A percentile compares a stretch with the other conserved stretches of the same genome.
Conservation (phyloP, 495 filamentous ascomycete genomes). For the Hypoxylon fuscum region DNA sequence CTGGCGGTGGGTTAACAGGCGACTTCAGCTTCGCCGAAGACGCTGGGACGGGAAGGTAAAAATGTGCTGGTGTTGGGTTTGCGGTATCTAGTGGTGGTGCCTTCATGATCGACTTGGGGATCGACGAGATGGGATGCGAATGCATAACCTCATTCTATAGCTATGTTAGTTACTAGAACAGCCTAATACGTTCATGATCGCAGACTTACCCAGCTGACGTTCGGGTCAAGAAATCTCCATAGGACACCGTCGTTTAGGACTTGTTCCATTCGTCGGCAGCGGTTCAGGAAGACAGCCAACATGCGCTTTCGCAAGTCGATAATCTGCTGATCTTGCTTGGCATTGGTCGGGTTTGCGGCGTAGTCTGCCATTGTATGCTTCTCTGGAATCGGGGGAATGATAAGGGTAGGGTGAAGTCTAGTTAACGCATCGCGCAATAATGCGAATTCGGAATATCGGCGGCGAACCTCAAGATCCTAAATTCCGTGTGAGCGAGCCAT, state of each 20-base stretch:
- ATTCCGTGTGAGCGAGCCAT: conserved; percentile 30
- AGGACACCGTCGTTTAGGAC: conserved; percentile 93
- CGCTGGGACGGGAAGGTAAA: conserved; percentile 85
- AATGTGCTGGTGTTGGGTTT: conserved; percentile 87
- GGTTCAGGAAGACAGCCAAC: conserved; percentile 92
- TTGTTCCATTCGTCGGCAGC: conserved; percentile 91
- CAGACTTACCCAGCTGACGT: conserved; percentile 91
- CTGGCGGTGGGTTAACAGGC: conserved; percentile 54
- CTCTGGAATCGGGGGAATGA: conserved; percentile 96
- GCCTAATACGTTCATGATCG: background rate
- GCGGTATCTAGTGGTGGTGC: conserved; percentile 93
- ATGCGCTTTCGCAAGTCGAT: conserved; percentile 97
- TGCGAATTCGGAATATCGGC: conserved; percentile 97
- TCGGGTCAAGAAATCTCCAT: conserved; percentile 97
- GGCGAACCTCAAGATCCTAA: conserved; percentile 92
- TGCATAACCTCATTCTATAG: conserved; percentile 88
- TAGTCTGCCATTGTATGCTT: conserved; percentile 99
- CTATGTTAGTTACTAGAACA: conserved; percentile 44
- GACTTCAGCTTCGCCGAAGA: conserved; percentile 84
- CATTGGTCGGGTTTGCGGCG: conserved; percentile 95
- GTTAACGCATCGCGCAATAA: conserved; percentile 88
- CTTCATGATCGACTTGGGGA: conserved; percentile 92
- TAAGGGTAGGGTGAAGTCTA: conserved; percentile 88
- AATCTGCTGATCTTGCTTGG: conserved; percentile 95
- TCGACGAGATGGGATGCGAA: conserved; percentile 85